Conservation (phyloP, 176 grass and related monocot species). For the Puccinellia tenuiflora region DNA sequence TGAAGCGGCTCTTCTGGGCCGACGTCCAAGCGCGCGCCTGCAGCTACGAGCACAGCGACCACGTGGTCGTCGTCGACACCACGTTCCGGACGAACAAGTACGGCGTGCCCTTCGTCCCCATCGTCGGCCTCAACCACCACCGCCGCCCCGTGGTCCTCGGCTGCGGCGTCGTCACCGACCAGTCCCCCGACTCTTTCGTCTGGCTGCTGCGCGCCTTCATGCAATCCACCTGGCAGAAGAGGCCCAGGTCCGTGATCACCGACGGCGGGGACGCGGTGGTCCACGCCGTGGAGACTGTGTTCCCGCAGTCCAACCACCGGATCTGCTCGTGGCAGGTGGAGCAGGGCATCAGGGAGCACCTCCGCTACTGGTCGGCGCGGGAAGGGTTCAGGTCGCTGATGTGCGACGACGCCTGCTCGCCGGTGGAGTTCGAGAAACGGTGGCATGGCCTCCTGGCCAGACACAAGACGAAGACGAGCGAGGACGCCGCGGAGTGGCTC, state of each 20-base stretch:
- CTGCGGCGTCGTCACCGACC: neutral
- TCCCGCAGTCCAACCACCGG: slow-evolving; percentile 15
- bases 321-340: slow-evolving; percentile 22
- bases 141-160: neutral
- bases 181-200: neutral
- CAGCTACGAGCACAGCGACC: neutral
- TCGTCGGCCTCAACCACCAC: slow-evolving; percentile 13
- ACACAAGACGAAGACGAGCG: neutral
- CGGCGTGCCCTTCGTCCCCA: neutral
- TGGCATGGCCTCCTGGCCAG: neutral
- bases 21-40: neutral
- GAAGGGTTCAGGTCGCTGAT: neutral
- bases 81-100: slow-evolving; percentile 18
- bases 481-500: slow-evolving; percentile 11
- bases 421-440: neutral
- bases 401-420: neutral
- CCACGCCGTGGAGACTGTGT: neutral
- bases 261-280: slow-evolving; percentile 15
- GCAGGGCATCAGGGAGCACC: neutral
- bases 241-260: slow-evolving; percentile 11
- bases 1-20: slow-evolving; percentile 17
- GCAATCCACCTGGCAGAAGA: neutral
- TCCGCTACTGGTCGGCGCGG: neutral
- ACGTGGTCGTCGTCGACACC: slow-evolving; percentile 17
- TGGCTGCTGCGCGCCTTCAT: neutral